Percentiles rank a stretch among this genome's conserved stretches.
phyloP scores from a whole-genome alignment of 139 green algal genomes.

The Chlorella ohadii region DNA sequence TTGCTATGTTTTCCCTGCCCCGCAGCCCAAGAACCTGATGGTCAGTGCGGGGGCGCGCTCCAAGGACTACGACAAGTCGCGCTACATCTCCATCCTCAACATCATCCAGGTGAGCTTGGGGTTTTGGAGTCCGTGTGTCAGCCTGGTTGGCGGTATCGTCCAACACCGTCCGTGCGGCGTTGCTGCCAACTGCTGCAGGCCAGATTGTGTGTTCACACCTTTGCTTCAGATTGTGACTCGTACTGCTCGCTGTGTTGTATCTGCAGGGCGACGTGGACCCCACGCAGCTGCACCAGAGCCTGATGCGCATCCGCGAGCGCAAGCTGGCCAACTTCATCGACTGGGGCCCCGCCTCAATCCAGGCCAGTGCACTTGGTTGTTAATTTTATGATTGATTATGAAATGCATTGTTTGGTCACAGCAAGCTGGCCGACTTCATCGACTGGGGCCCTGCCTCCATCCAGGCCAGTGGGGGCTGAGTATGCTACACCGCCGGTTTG shows the following conservation, averaged over 20 bases:
- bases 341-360: slow-evolving; percentile 96
- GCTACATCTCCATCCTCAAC: slow-evolving; percentile 99
- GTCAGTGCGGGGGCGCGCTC: slow-evolving; percentile 76
- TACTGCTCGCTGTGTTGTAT: not conserved
- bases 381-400: no score
- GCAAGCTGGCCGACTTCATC: no score
- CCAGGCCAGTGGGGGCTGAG: no score
- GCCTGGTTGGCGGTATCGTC: no score
- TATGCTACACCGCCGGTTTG: no score
- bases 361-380: slow-evolving; percentile 71
- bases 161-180: no score
- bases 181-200: no score
- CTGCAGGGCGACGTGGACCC: slow-evolving; percentile 90
- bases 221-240: no score
- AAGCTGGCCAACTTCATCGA: slow-evolving; percentile 98
- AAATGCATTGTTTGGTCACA: no score
- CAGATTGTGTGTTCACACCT: no score
- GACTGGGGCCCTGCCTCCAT: no score
- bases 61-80: slow-evolving; percentile 80
- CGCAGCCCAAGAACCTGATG: slow-evolving; percentile 98
- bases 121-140: no score
- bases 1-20: slow-evolving; percentile 10
- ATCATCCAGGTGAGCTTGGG: slow-evolving; percentile 84
- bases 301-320: slow-evolving; percentile 96
- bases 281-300: slow-evolving; percentile 95